A percentile compares a stretch with the other conserved stretches of the same genome.
phyloP scores from a whole-genome alignment of 768 basidiomycete genomes.

The Exidia glandulosa region DNA sequence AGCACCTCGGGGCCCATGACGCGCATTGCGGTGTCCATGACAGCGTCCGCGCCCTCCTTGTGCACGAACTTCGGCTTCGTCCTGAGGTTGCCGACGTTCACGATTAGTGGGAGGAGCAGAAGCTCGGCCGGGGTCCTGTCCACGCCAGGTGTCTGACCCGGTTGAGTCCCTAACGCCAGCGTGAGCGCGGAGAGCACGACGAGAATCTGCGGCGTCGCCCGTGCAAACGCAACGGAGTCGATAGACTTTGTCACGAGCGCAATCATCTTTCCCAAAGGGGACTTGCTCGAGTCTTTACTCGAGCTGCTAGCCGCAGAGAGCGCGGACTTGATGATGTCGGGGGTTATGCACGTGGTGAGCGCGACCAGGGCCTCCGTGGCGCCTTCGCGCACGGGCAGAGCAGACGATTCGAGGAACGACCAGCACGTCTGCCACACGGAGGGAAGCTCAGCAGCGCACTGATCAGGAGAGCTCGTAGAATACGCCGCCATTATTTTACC shows the following conservation, averaged over 20 bases:
- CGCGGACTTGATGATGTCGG: slow-evolving; percentile 37
- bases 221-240: slow-evolving; percentile 60
- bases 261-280: slow-evolving; percentile 54
- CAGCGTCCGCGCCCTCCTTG: slow-evolving; percentile 76
- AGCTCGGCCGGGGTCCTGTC: slow-evolving; percentile 51
- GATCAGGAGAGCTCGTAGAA: slow-evolving; percentile 35
- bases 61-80: slow-evolving; percentile 77
- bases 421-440: slow-evolving; percentile 68
- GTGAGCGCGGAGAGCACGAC: slow-evolving; percentile 60
- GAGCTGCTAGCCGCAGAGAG: slow-evolving; percentile 25
- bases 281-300: slow-evolving; percentile 35
- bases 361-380: slow-evolving; percentile 50
- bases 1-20: slow-evolving; percentile 77
- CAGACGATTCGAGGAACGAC: slow-evolving; percentile 65
- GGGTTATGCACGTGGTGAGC: slow-evolving; percentile 58
- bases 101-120: slow-evolving; percentile 58
- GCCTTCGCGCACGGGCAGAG: slow-evolving; percentile 48
- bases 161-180: slow-evolving; percentile 43
- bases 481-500: slow-evolving; percentile 64
- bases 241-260: slow-evolving; percentile 54
- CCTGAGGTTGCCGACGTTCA: slow-evolving; percentile 62
- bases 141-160: slow-evolving; percentile 24
- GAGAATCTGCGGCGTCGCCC: slow-evolving; percentile 72
- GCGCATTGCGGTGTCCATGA: slow-evolving; percentile 71
- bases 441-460: slow-evolving; percentile 41